Percentiles rank a stretch among this genome's conserved stretches.
phyloP scores from a whole-genome alignment of 129 eudicot species.

The Tanacetum coccineum region DNA sequence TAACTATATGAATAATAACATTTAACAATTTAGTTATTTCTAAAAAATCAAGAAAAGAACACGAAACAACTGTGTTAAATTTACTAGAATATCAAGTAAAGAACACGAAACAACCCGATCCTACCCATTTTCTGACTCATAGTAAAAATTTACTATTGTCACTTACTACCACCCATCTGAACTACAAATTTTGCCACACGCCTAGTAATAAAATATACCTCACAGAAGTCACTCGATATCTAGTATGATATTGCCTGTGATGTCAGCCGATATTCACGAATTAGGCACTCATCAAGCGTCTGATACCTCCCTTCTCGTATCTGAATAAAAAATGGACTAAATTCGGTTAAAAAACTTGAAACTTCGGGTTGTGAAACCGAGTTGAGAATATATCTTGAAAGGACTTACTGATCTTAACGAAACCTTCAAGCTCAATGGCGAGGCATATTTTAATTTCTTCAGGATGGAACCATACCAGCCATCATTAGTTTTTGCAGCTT shows the following conservation, averaged over 20 bases:
- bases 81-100: no score
- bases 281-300: slow-evolving; percentile 67
- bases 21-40: no score
- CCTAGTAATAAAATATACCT: slow-evolving; percentile 41
- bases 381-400: background rate
- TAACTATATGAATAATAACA: background rate
- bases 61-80: no score
- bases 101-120: no score
- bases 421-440: slow-evolving; percentile 88
- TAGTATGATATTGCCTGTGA: slow-evolving; percentile 50
- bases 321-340: slow-evolving; percentile 28
- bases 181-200: background rate
- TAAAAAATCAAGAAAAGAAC: no score
- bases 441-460: slow-evolving; percentile 54
- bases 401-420: slow-evolving; percentile 73
- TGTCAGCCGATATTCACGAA: slow-evolving; percentile 74
- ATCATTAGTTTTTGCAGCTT: slow-evolving; percentile 57
- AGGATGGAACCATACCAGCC: slow-evolving; percentile 55
- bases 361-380: background rate
- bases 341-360: background rate
- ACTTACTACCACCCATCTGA: background rate
- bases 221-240: slow-evolving; percentile 60
- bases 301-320: slow-evolving; percentile 88
- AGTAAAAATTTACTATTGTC: no score
- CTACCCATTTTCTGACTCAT: no score